Evolutionary conservation across 2,329 filamentous ascomycete species (phyloP), one percentile per base, ranked within the genome.

Genomic region (Ophiostoma australiae): DNA sequence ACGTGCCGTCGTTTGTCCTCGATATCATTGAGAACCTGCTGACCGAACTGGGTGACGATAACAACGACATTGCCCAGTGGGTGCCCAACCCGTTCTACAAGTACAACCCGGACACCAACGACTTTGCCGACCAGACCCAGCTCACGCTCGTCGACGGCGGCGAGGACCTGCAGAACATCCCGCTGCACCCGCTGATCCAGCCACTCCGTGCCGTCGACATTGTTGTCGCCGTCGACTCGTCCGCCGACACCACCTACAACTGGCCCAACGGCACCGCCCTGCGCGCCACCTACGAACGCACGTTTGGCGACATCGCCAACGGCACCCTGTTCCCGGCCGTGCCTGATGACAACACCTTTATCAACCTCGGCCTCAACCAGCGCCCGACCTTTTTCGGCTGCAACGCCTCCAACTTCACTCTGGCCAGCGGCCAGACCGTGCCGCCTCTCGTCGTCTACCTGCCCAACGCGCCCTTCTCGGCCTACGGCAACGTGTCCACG

Each of bases 401-500:
- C 80, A 80, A 84, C 74, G 72, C 75, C 72, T 8, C 33, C 73
- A 80, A 80, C 74, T 79, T 80, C 69, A 74, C 77, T 20, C 67
- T 76, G n/a, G 10, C 69, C 13, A 8, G 17, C 4, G 69, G 68
- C 61, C 74, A 75, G 17, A 15, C 44, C 48, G 70, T 74, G 0
- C 77, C 78, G 0, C 79, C 79, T 0, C 73, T 80, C 4, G 10
- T 80, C 70, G 78, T 80, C 74, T 99, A 99, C 82, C 79, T 98
- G 66, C 92, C 95, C 72, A 96, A 95, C 78, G 85, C 89, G 31
- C 94, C 93, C 0, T 97, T 96, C 81, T 86, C 89, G 67, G 87
- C 86, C 77, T 81, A 84, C 74, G 91, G 89, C 79, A 98, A 98
- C 82, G 85, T 90, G 7, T 91, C 90, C 1, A 97, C 94, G 68